Conservation (phyloP, 139 green algal genomes). For the Asterochloris sp. region DNA sequence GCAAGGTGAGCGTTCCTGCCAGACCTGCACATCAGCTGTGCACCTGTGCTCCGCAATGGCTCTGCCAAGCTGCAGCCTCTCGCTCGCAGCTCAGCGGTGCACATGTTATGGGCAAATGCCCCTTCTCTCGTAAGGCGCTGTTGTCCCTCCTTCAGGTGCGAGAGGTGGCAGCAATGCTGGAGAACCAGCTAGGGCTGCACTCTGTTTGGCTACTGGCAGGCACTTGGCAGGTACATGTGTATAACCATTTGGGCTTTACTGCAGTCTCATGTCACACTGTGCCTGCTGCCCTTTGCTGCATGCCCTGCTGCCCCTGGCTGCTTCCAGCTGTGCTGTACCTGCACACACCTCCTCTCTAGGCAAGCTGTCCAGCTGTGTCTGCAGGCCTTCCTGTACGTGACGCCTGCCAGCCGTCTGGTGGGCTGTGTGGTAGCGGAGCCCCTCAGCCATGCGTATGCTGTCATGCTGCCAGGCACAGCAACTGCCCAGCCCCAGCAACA, state of each 20-base stretch:
- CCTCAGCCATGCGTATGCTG: constrained; percentile 20
- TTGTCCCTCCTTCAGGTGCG: constrained; percentile 21
- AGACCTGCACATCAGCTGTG: background rate
- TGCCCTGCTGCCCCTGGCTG: background rate
- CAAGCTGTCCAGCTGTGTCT: background rate
- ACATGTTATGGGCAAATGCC: background rate
- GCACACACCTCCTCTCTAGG: background rate
- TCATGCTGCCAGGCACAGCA: background rate
- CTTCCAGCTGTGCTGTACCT: background rate
- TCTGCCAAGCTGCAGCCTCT: background rate
- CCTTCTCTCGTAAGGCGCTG: background rate
- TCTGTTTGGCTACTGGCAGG: constrained; percentile 34
- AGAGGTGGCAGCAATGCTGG: constrained; percentile 32
- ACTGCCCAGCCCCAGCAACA: background rate
- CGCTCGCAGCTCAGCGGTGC: background rate
- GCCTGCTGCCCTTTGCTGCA: background rate
- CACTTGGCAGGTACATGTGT: background rate
- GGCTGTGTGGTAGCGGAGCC: constrained; percentile 26
- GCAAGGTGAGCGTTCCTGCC: constrained; percentile 15
- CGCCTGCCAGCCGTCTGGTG: constrained; percentile 21
- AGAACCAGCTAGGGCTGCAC: constrained; percentile 41
- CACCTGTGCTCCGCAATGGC: background rate
- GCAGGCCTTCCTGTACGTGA: constrained; percentile 38
- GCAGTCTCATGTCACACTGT: background rate
- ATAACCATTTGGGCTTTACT: background rate